phyloP scores from a whole-genome alignment of 2,329 filamentous ascomycete genomes.

The Pyrenochaeta sp. region DNA sequence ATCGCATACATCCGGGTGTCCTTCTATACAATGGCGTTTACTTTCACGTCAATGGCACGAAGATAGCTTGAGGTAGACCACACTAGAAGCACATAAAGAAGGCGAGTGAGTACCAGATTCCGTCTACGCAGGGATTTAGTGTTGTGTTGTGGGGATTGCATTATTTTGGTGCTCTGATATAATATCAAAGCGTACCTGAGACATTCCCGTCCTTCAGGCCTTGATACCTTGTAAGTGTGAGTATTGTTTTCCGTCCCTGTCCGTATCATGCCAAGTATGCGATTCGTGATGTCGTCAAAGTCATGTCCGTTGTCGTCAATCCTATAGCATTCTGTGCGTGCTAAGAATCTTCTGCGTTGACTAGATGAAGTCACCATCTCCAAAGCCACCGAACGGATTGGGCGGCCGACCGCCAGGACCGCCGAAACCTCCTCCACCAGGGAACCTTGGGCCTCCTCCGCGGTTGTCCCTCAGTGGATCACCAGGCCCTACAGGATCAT shows the following conservation, averaged over 20 bases:
- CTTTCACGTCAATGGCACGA: too few relatives aligned
- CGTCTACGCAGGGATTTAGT: too few relatives aligned
- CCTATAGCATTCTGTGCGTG: too few relatives aligned
- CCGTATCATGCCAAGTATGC: not conserved
- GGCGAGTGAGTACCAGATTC: too few relatives aligned
- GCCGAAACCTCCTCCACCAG: slow-evolving; percentile 56
- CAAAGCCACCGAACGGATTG: slow-evolving; percentile 69
- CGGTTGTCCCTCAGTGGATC: slow-evolving; percentile 53
- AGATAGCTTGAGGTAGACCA: too few relatives aligned
- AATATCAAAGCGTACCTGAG: not conserved
- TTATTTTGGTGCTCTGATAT: not conserved
- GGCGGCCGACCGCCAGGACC: slow-evolving; percentile 60
- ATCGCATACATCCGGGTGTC: too few relatives aligned
- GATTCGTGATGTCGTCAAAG: not conserved
- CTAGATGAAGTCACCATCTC: slow-evolving; percentile 65
- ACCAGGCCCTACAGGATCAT: slow-evolving; percentile 76
- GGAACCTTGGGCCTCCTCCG: slow-evolving; percentile 40
- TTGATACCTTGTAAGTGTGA: not conserved
- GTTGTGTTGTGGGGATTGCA: too few relatives aligned
- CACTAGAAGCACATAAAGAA: too few relatives aligned
- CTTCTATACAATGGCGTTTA: too few relatives aligned
- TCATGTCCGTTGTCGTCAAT: too few relatives aligned
- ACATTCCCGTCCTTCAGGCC: not conserved
- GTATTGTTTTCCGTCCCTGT: not conserved
- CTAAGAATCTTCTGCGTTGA: not conserved